Percentiles rank a stretch among this genome's conserved stretches.
Evolutionary conservation across 371 early-diverging fungal species (phyloP).

Genomic region (Haplosporangium sp.): DNA sequence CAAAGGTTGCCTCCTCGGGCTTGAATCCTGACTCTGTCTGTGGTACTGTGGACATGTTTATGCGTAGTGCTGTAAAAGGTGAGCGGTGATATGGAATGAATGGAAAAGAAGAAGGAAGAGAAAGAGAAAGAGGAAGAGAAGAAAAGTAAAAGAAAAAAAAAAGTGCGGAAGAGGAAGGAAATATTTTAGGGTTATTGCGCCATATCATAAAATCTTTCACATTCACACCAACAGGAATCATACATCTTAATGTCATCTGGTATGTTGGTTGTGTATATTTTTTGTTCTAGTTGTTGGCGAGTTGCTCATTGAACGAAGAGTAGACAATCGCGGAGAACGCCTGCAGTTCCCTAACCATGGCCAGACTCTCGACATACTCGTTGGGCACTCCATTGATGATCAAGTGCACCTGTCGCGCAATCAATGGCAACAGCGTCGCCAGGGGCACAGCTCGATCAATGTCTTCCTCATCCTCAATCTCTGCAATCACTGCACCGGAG

Average conservation of each 20-base stretch:
- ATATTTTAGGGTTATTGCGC: neutral
- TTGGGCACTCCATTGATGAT: constrained; percentile 79
- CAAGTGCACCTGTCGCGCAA: constrained; percentile 81
- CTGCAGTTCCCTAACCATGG: constrained; percentile 74
- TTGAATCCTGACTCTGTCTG: neutral
- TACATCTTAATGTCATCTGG: too few relatives aligned
- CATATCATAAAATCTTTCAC: too few relatives aligned
- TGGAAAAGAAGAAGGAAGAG: neutral
- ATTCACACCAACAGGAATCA: too few relatives aligned
- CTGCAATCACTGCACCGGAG: constrained; percentile 53
- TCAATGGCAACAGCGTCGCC: constrained; percentile 80
- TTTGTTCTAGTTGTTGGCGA: constrained; percentile 9
- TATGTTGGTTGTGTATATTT: too few relatives aligned
- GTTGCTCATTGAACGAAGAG: constrained; percentile 66
- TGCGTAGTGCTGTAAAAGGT: constrained; percentile 14
- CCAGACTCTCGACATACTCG: constrained; percentile 34
- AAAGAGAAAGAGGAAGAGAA: neutral
- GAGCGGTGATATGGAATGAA: neutral
- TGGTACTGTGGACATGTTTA: neutral
- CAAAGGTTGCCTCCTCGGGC: constrained; percentile 13
- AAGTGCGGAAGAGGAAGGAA: neutral
- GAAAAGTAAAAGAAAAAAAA: neutral
- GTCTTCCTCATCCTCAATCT: constrained; percentile 63
- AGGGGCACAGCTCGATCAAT: constrained; percentile 67
- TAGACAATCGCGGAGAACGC: constrained; percentile 79